Conservation (phyloP, 768 basidiomycete genomes). For the Pholiota microspora region DNA sequence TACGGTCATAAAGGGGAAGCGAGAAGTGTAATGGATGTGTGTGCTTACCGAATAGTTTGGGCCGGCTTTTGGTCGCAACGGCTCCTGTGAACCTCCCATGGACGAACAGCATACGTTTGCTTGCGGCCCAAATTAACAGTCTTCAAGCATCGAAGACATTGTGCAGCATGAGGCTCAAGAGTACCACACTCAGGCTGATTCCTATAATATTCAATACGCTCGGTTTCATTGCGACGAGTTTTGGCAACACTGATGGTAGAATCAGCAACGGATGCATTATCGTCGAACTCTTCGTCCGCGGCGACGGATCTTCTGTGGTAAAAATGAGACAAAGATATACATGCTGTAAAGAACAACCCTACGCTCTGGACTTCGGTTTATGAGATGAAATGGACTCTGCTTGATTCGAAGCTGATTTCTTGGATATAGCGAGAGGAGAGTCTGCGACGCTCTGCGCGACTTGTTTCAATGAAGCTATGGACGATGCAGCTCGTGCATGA, state of each 20-base stretch:
- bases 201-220: conserved; percentile 62
- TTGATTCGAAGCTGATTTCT: conserved; percentile 18
- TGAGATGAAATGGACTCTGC: conserved; percentile 6
- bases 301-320: conserved; percentile 21
- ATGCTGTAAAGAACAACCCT: conserved; percentile 3
- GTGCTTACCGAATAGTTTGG: conserved; percentile 17
- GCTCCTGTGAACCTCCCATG: conserved; percentile 60
- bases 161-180: conserved; percentile 55
- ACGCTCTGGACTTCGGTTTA: conserved; percentile 28
- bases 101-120: conserved; percentile 53
- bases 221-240: conserved; percentile 56
- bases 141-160: conserved; percentile 57
- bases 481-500: conserved; percentile 24
- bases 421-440: conserved; percentile 7
- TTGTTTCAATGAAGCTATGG: conserved; percentile 32
- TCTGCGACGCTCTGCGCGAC: conserved; percentile 18
- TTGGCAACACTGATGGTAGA: conserved; percentile 39
- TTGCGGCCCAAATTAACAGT: conserved; percentile 55
- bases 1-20: neutral
- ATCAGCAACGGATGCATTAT: conserved; percentile 52
- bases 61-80: conserved; percentile 47
- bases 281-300: conserved; percentile 43
- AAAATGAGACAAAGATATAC: neutral
- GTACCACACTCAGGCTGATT: conserved; percentile 58
- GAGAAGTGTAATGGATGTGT: neutral